phyloP scores from a whole-genome alignment of 495 filamentous ascomycete species.

The Hyaloscypha hepaticicola region DNA sequence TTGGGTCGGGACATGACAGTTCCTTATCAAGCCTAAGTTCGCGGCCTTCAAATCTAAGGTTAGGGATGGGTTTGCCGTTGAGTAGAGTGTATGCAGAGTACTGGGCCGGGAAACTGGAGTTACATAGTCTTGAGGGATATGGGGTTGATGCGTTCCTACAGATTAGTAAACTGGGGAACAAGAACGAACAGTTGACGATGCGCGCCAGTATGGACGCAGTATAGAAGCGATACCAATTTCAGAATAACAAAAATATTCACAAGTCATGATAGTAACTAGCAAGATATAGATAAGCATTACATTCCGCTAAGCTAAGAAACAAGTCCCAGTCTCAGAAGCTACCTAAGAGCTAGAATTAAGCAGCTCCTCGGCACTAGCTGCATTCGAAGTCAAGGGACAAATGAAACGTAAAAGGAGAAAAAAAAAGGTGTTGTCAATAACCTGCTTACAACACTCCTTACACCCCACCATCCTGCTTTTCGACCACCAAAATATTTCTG shows the following conservation, averaged over 20 bases:
- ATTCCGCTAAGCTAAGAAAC: conserved; percentile 40
- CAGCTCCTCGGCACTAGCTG: conserved; percentile 17
- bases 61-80: conserved; percentile 94
- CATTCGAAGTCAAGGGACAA: conserved; percentile 1
- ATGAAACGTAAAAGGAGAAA: conserved; percentile 14
- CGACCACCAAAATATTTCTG: neutral
- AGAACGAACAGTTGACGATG: conserved; percentile 93
- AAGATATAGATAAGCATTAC: conserved; percentile 38
- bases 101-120: conserved; percentile 90
- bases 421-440: conserved; percentile 25
- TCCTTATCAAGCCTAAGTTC: conserved; percentile 77
- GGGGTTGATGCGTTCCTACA: conserved; percentile 97
- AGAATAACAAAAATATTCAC: neutral
- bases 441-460: conserved; percentile 19
- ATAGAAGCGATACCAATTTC: conserved; percentile 38
- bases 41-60: conserved; percentile 79
- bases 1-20: conserved; percentile 18
- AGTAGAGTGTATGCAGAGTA: conserved; percentile 97
- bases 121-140: conserved; percentile 94
- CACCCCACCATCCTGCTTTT: conserved; percentile 1
- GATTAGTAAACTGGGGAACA: conserved; percentile 96
- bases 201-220: conserved; percentile 88
- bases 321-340: conserved; percentile 19
- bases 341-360: conserved; percentile 19
- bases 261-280: neutral